Evolutionary conservation across 2,329 filamentous ascomycete genomes (phyloP).

Genomic region (Emergomyces pasteurianus): DNA sequence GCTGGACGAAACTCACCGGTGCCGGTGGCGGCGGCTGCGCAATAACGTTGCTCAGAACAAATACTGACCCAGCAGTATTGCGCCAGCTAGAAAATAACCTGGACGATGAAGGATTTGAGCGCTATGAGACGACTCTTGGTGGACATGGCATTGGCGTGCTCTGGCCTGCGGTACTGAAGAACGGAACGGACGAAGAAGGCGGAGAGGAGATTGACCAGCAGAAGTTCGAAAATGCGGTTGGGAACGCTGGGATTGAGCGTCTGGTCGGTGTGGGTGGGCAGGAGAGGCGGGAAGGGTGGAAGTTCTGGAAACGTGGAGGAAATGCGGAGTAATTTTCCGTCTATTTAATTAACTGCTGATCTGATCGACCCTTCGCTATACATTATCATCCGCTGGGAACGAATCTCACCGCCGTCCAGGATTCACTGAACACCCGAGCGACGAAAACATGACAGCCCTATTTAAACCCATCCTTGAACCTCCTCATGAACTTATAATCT

Average conservation of each 20-base stretch:
- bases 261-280: slow-evolving; percentile 65
- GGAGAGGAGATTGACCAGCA: slow-evolving; percentile 91
- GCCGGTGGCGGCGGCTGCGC: slow-evolving; percentile 93
- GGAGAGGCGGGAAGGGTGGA: slow-evolving; percentile 68
- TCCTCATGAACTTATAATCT: not conserved
- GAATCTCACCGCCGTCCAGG: not conserved
- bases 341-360: not conserved
- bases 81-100: slow-evolving; percentile 53
- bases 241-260: slow-evolving; percentile 72
- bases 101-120: slow-evolving; percentile 60
- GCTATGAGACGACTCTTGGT: slow-evolving; percentile 80
- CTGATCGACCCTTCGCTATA: not conserved
- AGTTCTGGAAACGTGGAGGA: slow-evolving; percentile 56
- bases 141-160: slow-evolving; percentile 90
- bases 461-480: not conserved
- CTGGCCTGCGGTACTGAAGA: slow-evolving; percentile 83
- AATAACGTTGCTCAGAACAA: slow-evolving; percentile 74
- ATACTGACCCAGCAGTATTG: slow-evolving; percentile 45
- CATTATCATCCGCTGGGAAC: not conserved
- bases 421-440: not conserved
- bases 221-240: slow-evolving; percentile 71
- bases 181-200: slow-evolving; percentile 66
- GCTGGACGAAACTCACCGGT: slow-evolving; percentile 95
- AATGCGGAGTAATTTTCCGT: not conserved
- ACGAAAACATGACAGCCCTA: not conserved